These are phyloP conservation scores for Cyberlindnera lachancei DNA, from an alignment of 805 yeast species.

Conservation along the genomic window DNA sequence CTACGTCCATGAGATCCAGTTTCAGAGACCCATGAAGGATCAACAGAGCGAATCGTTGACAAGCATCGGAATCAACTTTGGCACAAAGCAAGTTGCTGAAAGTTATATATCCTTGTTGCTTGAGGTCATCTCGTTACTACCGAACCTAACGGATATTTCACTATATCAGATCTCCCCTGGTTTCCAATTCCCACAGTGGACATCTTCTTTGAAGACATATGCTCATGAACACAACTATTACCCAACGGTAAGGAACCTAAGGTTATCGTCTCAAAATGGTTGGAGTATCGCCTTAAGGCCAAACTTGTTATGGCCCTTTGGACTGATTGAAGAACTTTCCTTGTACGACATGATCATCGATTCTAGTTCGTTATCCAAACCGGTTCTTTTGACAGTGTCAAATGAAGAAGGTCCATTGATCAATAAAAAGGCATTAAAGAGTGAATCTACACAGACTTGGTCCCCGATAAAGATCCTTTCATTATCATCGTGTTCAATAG, in stretches of 20 bases:
- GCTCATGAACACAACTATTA: slow-evolving; percentile 21
- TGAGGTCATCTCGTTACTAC: slow-evolving; percentile 39
- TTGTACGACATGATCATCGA: slow-evolving; percentile 44
- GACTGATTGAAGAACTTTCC: slow-evolving; percentile 34
- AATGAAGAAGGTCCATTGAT: slow-evolving; percentile 19
- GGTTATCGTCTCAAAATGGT: slow-evolving; percentile 36
- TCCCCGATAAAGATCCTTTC: slow-evolving; percentile 29
- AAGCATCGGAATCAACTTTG: slow-evolving; percentile 17
- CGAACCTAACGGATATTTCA: slow-evolving; percentile 34
- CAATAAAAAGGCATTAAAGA: slow-evolving; percentile 13
- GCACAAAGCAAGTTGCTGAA: slow-evolving; percentile 16
- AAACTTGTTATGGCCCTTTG: slow-evolving; percentile 39
- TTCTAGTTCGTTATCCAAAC: slow-evolving; percentile 30
- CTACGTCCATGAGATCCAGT: slow-evolving; percentile 15
- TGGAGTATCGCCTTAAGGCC: slow-evolving; percentile 47
- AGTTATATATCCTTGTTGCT: slow-evolving; percentile 29
- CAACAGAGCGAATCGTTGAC: slow-evolving; percentile 7
- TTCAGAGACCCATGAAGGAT: slow-evolving; percentile 15
- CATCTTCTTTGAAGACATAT: slow-evolving; percentile 20
- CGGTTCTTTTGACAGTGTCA: slow-evolving; percentile 16
- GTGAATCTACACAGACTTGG: slow-evolving; percentile 16
- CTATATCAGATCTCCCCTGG: slow-evolving; percentile 43
- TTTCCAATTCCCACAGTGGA: slow-evolving; percentile 33
- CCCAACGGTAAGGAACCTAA: slow-evolving; percentile 26
- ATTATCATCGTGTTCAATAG: slow-evolving; percentile 27